phyloP scores from a whole-genome alignment of 228 moss, liverwort and hornwort species.

The Sphagnum fallax region DNA sequence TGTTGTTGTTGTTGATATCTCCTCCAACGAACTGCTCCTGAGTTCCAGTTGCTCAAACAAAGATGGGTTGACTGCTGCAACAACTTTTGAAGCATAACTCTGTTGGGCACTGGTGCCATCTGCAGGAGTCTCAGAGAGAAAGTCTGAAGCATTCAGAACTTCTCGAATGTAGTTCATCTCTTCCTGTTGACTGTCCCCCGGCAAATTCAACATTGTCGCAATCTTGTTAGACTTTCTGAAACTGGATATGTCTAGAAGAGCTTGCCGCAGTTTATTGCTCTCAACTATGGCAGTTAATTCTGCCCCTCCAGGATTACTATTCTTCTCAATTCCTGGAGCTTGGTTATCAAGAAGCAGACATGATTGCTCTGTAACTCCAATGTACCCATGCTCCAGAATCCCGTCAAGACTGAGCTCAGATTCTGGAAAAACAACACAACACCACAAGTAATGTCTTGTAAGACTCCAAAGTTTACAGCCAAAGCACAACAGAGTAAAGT shows the following conservation, averaged over 20 bases:
- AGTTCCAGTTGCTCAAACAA: constrained; percentile 24
- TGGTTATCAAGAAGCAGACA: too few species aligned
- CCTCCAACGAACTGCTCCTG: constrained; percentile 26
- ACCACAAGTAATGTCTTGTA: too few species aligned
- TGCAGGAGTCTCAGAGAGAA: constrained; percentile 4
- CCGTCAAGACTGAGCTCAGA: too few species aligned
- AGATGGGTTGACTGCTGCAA: constrained; percentile 15
- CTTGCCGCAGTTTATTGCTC: constrained; percentile 33
- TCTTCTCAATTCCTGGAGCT: too few species aligned
- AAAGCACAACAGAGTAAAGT: too few species aligned
- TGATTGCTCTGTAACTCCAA: too few species aligned
- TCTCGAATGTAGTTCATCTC: constrained; percentile 22
- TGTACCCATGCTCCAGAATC: too few species aligned
- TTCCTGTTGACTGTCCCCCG: constrained; percentile 9
- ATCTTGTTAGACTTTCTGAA: constrained; percentile 24
- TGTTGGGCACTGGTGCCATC: not conserved
- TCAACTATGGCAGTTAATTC: constrained; percentile 13
- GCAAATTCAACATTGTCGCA: constrained; percentile 6
- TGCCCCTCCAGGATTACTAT: not conserved
- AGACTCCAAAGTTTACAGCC: too few species aligned
- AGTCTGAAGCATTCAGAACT: constrained; percentile 22
- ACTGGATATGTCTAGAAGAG: constrained; percentile 31
- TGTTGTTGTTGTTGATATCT: constrained; percentile 1
- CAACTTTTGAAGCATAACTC: not conserved
- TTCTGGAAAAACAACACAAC: too few species aligned